Evolutionary conservation across 176 grass and related monocot genomes (phyloP).

Genomic region (Carex cristatella): DNA sequence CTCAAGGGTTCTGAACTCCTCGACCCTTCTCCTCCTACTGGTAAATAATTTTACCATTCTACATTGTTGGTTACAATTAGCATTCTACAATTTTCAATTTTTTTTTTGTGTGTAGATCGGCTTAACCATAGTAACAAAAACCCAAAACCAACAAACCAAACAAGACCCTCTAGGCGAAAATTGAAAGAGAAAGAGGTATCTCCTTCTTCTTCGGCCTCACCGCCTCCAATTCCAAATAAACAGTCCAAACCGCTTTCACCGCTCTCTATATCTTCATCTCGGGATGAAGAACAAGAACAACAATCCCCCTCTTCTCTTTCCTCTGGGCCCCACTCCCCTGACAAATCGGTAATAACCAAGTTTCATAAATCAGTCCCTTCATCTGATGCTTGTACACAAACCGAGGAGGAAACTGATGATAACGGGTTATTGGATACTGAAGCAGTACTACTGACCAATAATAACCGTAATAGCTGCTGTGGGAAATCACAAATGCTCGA

Average conservation of each 20-base stretch:
- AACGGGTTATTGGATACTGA: slow-evolving; percentile 33
- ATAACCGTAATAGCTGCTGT: slow-evolving; percentile 25
- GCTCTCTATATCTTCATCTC: slow-evolving; percentile 33
- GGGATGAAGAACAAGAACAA: slow-evolving; percentile 49
- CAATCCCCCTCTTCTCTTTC: slow-evolving; percentile 35
- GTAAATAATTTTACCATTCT: slow-evolving; percentile 16
- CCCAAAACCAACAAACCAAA: slow-evolving; percentile 47
- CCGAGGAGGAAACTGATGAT: slow-evolving; percentile 50
- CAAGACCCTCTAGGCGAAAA: slow-evolving; percentile 14
- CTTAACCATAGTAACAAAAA: slow-evolving; percentile 33
- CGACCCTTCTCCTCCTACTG: slow-evolving; percentile 52
- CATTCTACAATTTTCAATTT: neutral
- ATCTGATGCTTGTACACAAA: slow-evolving; percentile 77
- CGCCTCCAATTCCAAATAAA: slow-evolving; percentile 28
- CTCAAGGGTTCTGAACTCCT: slow-evolving; percentile 89
- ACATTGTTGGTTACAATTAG: neutral
- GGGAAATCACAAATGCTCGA: slow-evolving; percentile 72
- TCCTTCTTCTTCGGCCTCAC: slow-evolving; percentile 50
- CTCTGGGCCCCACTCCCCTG: slow-evolving; percentile 24
- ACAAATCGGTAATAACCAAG: slow-evolving; percentile 34
- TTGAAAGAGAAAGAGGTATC: slow-evolving; percentile 47
- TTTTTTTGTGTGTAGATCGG: slow-evolving; percentile 35
- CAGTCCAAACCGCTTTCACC: slow-evolving; percentile 36
- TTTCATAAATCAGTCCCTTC: slow-evolving; percentile 39
- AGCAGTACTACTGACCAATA: slow-evolving; percentile 2